Evolutionary conservation across 257 asterid species (phyloP), one percentile per base, ranked within the genome.

Genomic region (Buddleja alternifolia): DNA sequence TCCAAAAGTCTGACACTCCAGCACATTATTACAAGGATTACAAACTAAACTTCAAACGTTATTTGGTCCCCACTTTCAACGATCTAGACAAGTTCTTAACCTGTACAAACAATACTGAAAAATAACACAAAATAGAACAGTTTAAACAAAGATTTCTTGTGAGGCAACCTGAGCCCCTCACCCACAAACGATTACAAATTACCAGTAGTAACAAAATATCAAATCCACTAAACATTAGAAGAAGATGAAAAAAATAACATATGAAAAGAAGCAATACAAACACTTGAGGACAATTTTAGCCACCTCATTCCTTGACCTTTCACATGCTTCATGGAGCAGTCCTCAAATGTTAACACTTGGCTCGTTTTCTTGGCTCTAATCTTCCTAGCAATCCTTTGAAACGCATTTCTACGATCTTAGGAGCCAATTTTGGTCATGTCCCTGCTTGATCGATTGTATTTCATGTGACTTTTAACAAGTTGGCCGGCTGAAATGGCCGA

Each of bases 401-500:
- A 16, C 64, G 65, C 44, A 12, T 60, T 16, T 25, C 50, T 23
- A 20, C 60, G 17, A 20, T 19, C 48, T 60, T 70, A 81, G 32
- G 84, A 75, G 56, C 78, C 81, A 9, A 83, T 71, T 64, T 76
- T 76, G 45, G 92, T 73, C 47, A 89, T 59, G 73, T 92, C 96
- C 78, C 84, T 77, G 88, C 80, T 87, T 37, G 97, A 92, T 53
- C 97, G 83, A 77, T 92, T 92, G 86, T 92, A 92, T 51, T 89
- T 92, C 97, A 92, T 82, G 88, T 92, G 97, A 62, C 97, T 92
- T 69, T 77, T 89, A 24, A 92, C 97, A 15, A 89, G 94, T 85
- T 89, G 97, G 6, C 97, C 96, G 21, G 97, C 90, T 58, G 96
- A 84, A 76, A 92, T 89, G 73, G 97, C 97, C 0, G 97, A 85